These are phyloP conservation scores for Penicillium cinerascens DNA, from an alignment of 495 filamentous ascomycete species.

Conservation along the genomic window DNA sequence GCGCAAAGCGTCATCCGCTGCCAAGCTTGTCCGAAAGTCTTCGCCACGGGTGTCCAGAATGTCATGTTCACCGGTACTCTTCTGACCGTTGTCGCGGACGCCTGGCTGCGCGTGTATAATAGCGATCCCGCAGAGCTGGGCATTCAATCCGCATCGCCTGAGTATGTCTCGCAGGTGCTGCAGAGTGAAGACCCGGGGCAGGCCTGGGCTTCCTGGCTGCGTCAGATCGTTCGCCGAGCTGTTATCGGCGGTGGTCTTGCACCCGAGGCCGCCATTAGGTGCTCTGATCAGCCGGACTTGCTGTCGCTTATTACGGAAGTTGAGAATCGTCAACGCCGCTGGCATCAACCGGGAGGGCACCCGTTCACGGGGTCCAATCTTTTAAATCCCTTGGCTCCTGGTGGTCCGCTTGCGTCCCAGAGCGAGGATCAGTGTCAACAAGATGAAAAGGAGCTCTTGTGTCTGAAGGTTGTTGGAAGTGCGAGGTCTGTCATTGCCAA, in stretches of 20 bases:
- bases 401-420: background rate
- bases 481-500: conserved; percentile 37
- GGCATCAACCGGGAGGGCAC: conserved; percentile 35
- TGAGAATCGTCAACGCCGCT: conserved; percentile 40
- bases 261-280: conserved; percentile 16
- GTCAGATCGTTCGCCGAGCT: conserved; percentile 34
- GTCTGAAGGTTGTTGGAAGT: conserved; percentile 37
- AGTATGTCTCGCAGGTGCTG: conserved; percentile 24
- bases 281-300: conserved; percentile 28
- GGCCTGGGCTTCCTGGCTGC: conserved; percentile 40
- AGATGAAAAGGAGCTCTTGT: conserved; percentile 35
- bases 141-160: conserved; percentile 31
- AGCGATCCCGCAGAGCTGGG: conserved; percentile 36
- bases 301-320: conserved; percentile 39
- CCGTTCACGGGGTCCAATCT: conserved; percentile 12
- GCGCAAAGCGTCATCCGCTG: conserved; percentile 60
- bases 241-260: conserved; percentile 34
- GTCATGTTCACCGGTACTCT: conserved; percentile 65
- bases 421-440: background rate
- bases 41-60: conserved; percentile 52
- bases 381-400: background rate
- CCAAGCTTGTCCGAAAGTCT: conserved; percentile 49
- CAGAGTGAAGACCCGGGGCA: conserved; percentile 26
- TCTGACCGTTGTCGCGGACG: conserved; percentile 58
- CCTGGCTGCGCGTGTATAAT: conserved; percentile 46